These are phyloP conservation scores for Paramecium pentaurelia DNA, from an alignment of 73 alveolate genomes.

Conservation along the genomic window DNA sequence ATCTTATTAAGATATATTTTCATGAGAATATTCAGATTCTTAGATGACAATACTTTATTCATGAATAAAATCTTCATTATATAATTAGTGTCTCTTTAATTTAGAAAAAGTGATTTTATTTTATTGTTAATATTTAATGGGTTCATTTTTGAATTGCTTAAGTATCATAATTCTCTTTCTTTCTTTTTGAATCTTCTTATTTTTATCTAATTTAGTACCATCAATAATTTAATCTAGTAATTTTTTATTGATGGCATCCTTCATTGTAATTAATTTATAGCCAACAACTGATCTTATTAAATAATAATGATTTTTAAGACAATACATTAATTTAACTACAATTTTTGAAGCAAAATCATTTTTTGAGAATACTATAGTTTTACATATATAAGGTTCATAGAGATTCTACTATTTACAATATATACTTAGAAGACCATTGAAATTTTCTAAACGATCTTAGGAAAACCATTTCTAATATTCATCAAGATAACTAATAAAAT, in stretches of 20 bases:
- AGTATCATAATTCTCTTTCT: background rate
- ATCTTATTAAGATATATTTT: background rate
- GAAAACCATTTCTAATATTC: constrained; percentile 9
- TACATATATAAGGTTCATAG: background rate
- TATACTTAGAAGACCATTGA: background rate
- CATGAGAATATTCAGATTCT: background rate
- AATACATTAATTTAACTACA: background rate
- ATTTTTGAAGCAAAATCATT: background rate
- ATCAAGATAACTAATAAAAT: constrained; percentile 13
- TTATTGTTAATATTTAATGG: background rate
- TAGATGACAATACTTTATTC: background rate
- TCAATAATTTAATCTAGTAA: background rate
- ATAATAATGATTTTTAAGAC: background rate
- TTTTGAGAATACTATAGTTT: background rate
- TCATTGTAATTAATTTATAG: background rate
- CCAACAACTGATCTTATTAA: background rate
- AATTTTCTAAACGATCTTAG: background rate
- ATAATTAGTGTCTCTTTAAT: background rate
- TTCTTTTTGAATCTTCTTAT: background rate
- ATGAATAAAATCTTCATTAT: background rate
- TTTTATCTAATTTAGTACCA: background rate
- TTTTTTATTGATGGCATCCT: background rate
- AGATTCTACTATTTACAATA: constrained; percentile 17
- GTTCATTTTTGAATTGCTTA: background rate
- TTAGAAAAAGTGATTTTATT: background rate